Evolutionary conservation across 768 basidiomycete genomes (phyloP).

Genomic region (Coprinopsis sp.): DNA sequence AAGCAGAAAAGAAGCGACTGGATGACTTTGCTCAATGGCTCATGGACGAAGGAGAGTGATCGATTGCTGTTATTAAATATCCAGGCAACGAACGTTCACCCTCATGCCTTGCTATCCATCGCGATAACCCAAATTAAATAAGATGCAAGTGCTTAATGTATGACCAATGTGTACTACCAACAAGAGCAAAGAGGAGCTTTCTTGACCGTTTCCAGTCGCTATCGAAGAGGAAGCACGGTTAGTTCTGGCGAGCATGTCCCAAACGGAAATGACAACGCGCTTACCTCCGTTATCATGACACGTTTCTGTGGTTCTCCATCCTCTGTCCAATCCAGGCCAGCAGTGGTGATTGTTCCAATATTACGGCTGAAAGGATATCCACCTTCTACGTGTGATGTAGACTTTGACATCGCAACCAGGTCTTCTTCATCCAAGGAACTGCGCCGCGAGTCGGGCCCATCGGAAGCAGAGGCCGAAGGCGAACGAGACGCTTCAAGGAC

Average conservation of each 20-base stretch:
- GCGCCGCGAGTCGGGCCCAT: too few relatives aligned
- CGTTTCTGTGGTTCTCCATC: slow-evolving; percentile 41
- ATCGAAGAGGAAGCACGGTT: not conserved
- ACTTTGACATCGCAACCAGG: slow-evolving; percentile 69
- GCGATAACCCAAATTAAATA: slow-evolving; percentile 3
- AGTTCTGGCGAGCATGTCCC: not conserved
- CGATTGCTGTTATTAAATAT: slow-evolving; percentile 2
- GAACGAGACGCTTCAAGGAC: slow-evolving; percentile 53
- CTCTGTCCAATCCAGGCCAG: slow-evolving; percentile 43
- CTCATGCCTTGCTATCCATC: slow-evolving; percentile 5
- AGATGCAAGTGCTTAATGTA: slow-evolving; percentile 10
- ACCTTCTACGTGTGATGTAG: slow-evolving; percentile 64
- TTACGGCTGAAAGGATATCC: slow-evolving; percentile 33
- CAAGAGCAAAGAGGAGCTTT: slow-evolving; percentile 67
- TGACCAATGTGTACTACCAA: slow-evolving; percentile 40
- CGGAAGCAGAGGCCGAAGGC: too few relatives aligned
- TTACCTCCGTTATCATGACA: slow-evolving; percentile 69
- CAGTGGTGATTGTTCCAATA: slow-evolving; percentile 26
- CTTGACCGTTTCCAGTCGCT: slow-evolving; percentile 74
- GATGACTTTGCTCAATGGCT: slow-evolving; percentile 89
- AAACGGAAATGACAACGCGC: slow-evolving; percentile 15
- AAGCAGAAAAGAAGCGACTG: slow-evolving; percentile 77
- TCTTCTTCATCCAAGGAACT: slow-evolving; percentile 67
- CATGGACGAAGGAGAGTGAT: slow-evolving; percentile 70
- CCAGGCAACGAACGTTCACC: slow-evolving; percentile 2